These are phyloP conservation scores for Aspergillus pseudoglaucus DNA, from an alignment of 2,329 filamentous ascomycete species.

Conservation along the genomic window DNA sequence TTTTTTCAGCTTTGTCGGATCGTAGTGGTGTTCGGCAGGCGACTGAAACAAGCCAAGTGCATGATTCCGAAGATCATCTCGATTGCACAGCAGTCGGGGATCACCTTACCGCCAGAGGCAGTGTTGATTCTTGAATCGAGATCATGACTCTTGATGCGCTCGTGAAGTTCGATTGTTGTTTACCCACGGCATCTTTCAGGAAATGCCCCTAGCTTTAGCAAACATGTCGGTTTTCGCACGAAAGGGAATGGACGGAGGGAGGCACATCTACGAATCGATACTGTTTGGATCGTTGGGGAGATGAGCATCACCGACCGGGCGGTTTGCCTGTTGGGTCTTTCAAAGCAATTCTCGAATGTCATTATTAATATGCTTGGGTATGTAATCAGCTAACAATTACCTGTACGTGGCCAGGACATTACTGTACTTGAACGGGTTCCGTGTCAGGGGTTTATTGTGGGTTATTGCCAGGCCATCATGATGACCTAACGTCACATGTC, in stretches of 20 bases:
- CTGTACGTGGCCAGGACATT: background rate
- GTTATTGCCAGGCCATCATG: background rate
- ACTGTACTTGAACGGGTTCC: background rate
- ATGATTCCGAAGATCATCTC: constrained; percentile 18
- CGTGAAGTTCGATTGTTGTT: background rate
- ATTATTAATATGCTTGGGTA: background rate
- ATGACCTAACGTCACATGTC: background rate
- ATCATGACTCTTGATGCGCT: background rate
- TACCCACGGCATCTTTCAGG: background rate
- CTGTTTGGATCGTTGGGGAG: background rate
- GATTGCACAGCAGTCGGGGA: constrained; percentile 5
- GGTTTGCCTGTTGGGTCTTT: background rate
- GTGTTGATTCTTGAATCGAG: constrained; percentile 13
- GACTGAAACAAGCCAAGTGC: constrained; percentile 16
- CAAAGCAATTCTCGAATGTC: background rate
- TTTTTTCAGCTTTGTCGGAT: constrained; percentile 25
- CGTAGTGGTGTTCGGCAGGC: constrained; percentile 17
- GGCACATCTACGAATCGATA: background rate
- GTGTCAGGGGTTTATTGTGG: background rate
- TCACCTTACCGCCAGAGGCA: constrained; percentile 18
- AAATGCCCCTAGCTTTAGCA: background rate
- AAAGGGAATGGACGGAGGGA: background rate
- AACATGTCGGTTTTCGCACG: background rate
- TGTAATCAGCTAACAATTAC: background rate
- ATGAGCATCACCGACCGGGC: background rate